Evolutionary conservation across 495 filamentous ascomycete genomes (phyloP).

Genomic region (Penicillium diatomitis): DNA sequence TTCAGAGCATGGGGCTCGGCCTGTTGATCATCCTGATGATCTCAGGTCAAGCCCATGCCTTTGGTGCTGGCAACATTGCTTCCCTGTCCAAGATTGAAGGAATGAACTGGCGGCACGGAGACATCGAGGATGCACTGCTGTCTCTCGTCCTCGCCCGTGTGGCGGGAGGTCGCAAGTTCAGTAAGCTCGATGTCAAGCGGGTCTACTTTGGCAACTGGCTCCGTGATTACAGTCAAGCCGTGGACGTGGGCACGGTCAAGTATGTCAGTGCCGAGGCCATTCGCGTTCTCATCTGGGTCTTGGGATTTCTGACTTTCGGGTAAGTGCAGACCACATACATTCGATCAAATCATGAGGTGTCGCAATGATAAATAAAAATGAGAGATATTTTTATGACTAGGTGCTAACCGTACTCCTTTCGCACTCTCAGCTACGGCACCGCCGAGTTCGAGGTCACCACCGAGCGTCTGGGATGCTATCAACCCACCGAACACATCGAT

Average conservation of each 20-base stretch:
- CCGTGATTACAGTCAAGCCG: constrained; percentile 57
- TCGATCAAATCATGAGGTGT: too few species aligned
- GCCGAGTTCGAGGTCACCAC: constrained; percentile 85
- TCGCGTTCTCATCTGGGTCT: constrained; percentile 62
- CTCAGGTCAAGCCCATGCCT: constrained; percentile 59
- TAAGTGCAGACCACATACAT: constrained; percentile 2
- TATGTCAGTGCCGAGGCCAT: constrained; percentile 82
- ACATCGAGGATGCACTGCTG: constrained; percentile 81
- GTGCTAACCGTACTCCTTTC: constrained; percentile 22
- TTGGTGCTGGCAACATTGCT: constrained; percentile 82
- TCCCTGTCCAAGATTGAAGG: constrained; percentile 71
- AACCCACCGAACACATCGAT: constrained; percentile 84
- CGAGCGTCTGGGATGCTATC: constrained; percentile 79
- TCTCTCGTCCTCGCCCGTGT: constrained; percentile 64
- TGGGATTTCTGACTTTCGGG: constrained; percentile 51
- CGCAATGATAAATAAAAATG: background rate
- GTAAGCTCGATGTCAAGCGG: constrained; percentile 76
- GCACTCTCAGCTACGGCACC: constrained; percentile 58
- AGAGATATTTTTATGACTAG: background rate
- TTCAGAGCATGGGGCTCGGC: constrained; percentile 30
- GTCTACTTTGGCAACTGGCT: constrained; percentile 92
- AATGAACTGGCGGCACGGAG: constrained; percentile 85
- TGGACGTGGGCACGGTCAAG: constrained; percentile 84
- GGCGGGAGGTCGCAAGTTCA: constrained; percentile 76
- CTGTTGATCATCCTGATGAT: constrained; percentile 50